Conservation (phyloP, 805 yeast genomes). For the Wickerhamomyces canadensis region DNA sequence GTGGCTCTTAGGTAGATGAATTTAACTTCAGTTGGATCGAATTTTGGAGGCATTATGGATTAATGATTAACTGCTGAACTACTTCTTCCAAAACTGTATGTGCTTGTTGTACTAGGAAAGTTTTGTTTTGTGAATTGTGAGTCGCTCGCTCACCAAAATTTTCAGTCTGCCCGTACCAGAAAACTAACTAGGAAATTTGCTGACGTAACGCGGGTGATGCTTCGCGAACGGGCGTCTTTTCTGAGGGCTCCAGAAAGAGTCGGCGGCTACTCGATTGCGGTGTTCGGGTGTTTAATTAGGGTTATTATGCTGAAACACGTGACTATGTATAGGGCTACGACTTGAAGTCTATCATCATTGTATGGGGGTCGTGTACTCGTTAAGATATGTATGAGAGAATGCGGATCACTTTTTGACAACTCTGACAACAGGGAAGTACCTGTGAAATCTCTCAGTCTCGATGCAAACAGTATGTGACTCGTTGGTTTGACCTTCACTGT, state of each 20-base stretch:
- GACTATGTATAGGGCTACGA: no score
- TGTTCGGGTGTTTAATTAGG: conserved; percentile 1
- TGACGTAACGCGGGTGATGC: no score
- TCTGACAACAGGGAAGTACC: conserved; percentile 40
- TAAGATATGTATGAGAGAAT: background rate
- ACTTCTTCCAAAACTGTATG: conserved; percentile 1
- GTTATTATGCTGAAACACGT: no score
- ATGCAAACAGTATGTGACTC: conserved; percentile 19
- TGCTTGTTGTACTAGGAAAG: background rate
- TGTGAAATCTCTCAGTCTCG: conserved; percentile 33
- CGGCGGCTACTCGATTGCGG: no score
- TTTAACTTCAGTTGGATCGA: conserved; percentile 98
- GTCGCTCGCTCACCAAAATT: background rate
- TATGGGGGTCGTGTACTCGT: background rate
- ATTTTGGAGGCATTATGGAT: conserved; percentile 87
- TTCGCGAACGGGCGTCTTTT: no score
- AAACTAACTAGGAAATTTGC: no score
- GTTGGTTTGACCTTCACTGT: conserved; percentile 4
- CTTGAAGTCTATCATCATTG: background rate
- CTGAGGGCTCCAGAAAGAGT: no score
- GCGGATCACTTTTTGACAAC: conserved; percentile 3
- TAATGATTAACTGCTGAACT: background rate
- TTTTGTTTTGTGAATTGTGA: background rate
- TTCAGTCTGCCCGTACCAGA: background rate
- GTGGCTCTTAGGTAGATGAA: conserved; percentile 98